Conservation (phyloP, 1,284 basidiomycete species). For the Ganoderma multipileum region DNA sequence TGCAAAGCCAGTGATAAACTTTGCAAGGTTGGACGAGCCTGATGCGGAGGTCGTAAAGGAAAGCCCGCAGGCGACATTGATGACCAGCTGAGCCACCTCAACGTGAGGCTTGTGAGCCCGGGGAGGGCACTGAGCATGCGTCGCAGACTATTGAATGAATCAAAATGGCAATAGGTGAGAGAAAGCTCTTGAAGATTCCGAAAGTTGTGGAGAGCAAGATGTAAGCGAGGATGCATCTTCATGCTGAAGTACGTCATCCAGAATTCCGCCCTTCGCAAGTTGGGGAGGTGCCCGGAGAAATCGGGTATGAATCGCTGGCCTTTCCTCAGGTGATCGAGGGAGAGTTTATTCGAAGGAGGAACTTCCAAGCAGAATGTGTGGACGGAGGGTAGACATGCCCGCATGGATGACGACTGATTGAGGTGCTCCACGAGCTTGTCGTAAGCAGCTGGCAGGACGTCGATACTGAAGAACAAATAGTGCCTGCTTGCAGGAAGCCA, state of each 20-base stretch:
- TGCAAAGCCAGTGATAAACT: background rate
- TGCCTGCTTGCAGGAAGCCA: slow-evolving; percentile 4
- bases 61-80: background rate
- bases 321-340: background rate
- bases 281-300: background rate
- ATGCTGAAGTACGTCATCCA: background rate
- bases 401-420: background rate
- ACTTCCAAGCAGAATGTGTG: background rate
- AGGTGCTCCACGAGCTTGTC: background rate
- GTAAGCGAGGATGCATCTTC: background rate
- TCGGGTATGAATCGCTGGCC: background rate
- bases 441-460: background rate
- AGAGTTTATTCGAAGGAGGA: too few species aligned
- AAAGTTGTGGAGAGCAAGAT: background rate
- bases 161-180: background rate
- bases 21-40: background rate
- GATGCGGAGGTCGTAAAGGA: too few species aligned
- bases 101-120: background rate
- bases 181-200: background rate
- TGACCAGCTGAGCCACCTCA: background rate
- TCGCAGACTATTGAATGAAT: background rate
- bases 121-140: background rate
- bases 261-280: background rate
- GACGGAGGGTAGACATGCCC: background rate
- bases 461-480: background rate